Conservation (phyloP, 345 rosid genomes). For the Melaleuca quinquenervia region DNA sequence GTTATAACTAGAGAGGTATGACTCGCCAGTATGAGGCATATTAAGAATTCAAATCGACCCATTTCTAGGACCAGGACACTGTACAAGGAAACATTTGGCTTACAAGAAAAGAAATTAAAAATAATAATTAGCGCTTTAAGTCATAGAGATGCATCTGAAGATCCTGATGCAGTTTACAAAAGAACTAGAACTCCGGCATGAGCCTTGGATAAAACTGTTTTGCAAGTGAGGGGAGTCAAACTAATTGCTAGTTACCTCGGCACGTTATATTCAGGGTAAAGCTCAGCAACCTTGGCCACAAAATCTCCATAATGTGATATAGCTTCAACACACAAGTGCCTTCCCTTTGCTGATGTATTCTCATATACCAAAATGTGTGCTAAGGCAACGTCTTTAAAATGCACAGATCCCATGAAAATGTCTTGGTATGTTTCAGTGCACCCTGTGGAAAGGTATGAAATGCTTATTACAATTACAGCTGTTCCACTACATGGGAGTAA, state of each 20-base stretch:
- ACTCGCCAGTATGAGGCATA: neutral
- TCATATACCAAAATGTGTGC: conserved; percentile 88
- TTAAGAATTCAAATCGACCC: neutral
- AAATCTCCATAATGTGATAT: conserved; percentile 88
- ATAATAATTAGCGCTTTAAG: neutral
- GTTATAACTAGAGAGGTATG: neutral
- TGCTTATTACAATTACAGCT: neutral
- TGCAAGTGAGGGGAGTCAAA: neutral
- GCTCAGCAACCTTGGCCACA: conserved; percentile 79
- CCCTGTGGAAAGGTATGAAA: conserved; percentile 29
- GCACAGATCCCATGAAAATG: conserved; percentile 81
- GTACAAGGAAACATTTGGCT: neutral
- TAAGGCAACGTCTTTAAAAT: conserved; percentile 83
- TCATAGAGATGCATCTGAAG: neutral
- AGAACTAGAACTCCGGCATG: neutral
- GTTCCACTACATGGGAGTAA: neutral
- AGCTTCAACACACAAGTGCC: conserved; percentile 84
- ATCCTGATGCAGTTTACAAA: neutral
- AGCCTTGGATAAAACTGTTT: neutral
- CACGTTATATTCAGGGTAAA: conserved; percentile 74
- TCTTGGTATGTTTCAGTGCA: conserved; percentile 67
- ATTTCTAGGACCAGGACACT: neutral
- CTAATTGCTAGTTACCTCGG: conserved; percentile 39
- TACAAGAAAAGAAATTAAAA: neutral
- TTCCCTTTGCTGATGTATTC: conserved; percentile 64